Percentiles rank a stretch among this genome's conserved stretches.
Conservation (phyloP, 1,284 basidiomycete species). For the Xanthoconium separans region DNA sequence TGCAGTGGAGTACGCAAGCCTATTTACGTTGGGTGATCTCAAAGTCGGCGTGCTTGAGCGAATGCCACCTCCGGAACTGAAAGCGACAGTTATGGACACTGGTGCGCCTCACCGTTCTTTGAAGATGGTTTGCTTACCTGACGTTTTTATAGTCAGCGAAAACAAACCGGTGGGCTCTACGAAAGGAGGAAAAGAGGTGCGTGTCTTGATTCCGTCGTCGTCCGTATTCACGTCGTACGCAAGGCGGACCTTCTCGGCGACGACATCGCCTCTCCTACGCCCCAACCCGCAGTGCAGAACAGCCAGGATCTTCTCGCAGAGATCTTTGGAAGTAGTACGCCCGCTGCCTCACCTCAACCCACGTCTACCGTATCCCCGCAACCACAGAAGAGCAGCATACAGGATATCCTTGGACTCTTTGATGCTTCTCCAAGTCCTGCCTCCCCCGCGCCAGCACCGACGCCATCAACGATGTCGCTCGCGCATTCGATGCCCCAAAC, state of each 20-base stretch:
- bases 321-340: conserved; percentile 75
- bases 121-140: background rate
- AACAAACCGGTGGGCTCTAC: conserved; percentile 93
- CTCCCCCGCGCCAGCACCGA: conserved; percentile 33
- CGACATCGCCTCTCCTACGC: conserved; percentile 48
- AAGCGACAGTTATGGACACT: conserved; percentile 89
- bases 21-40: conserved; percentile 76
- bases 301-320: conserved; percentile 92
- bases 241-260: conserved; percentile 76
- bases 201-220: conserved; percentile 17
- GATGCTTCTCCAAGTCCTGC: conserved; percentile 46
- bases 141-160: conserved; percentile 69
- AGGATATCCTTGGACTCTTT: conserved; percentile 93
- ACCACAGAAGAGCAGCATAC: conserved; percentile 62
- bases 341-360: conserved; percentile 38
- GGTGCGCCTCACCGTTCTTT: conserved; percentile 42
- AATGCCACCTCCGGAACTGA: conserved; percentile 98
- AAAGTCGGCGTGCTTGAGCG: conserved; percentile 92
- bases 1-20: conserved; percentile 89
- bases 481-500: conserved; percentile 37
- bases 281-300: conserved; percentile 51
- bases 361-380: conserved; percentile 43
- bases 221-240: conserved; percentile 22
- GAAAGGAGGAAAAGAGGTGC: conserved; percentile 69
- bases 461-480: conserved; percentile 24